Evolutionary conservation across 108 stramenopile genomes (phyloP).

Genomic region (Cylindrotheca fusiformis): DNA sequence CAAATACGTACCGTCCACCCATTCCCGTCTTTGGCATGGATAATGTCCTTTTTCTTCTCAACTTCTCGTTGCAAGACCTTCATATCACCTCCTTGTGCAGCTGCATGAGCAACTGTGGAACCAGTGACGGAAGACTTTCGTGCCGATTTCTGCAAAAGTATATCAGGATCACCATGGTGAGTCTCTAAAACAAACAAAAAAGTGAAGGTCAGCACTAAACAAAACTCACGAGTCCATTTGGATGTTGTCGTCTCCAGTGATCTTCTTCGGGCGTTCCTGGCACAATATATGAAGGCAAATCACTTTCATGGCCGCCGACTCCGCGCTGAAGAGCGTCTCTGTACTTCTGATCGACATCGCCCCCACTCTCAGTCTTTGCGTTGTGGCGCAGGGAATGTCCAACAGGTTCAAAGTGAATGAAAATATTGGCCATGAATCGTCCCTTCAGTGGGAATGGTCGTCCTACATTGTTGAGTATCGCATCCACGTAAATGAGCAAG

Average conservation of each 20-base stretch:
- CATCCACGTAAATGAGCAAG: too few species aligned
- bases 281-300: conserved; percentile 70
- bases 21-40: conserved; percentile 74
- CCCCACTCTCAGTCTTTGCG: conserved; percentile 38
- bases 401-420: conserved; percentile 60
- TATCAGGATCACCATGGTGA: too few species aligned
- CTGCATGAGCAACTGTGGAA: conserved; percentile 58
- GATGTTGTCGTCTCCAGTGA: conserved; percentile 59
- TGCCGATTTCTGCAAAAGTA: conserved; percentile 7
- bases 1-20: conserved; percentile 65
- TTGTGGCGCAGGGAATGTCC: conserved; percentile 72
- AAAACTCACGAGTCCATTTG: conserved; percentile 12
- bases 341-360: conserved; percentile 54
- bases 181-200: too few species aligned
- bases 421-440: conserved; percentile 77
- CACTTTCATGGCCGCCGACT: conserved; percentile 64
- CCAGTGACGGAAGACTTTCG: conserved; percentile 52
- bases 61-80: conserved; percentile 40
- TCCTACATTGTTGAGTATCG: too few species aligned
- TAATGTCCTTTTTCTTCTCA: conserved; percentile 45
- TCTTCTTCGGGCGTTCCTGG: conserved; percentile 61
- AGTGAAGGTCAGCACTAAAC: too few species aligned
- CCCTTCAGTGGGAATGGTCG: conserved; percentile 88
- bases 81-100: conserved; percentile 67
- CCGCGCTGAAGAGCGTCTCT: conserved; percentile 35